Evolutionary conservation across 225 moss, liverwort and hornwort species (phyloP), one percentile per base, ranked within the genome.

Genomic region (Rhytidiadelphus loreus): DNA sequence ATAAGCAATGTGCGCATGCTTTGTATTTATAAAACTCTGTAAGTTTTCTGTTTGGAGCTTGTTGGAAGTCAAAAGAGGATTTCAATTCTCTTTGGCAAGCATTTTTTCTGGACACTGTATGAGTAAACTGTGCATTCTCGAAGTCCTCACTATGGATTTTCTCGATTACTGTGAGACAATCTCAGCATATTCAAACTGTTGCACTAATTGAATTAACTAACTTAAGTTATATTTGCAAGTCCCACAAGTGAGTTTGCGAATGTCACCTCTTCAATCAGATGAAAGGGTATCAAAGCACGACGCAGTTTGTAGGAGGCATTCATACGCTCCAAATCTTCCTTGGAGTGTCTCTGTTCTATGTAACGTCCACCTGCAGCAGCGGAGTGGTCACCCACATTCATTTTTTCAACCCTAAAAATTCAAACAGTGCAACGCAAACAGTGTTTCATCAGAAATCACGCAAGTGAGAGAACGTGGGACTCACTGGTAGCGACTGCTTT

Each of bases 221-320:
- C 43, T 29, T 22, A 13, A 13, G 59, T 81, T 29, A 2, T 19
- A 60, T 14, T 74, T 65, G 30, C 13, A 37, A 46, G n/a, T 41
- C 19, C 69, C 26, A 65, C 76, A 21, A 58, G 41, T 39, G 77
- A 76, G n/a, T 79, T 37, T 46, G 44, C 65, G n/a, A 65, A 72
- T 59, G 53, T 91, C 72, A 93, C 94, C 88, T 95, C 90, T 83
- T 94, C 63, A 73, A 95, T 94, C 56, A 97, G 92, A 50, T 87
- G 93, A 28, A 80, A 37, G 64, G 97, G 94, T 81, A 94, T 89
- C 88, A 94, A 85, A 76, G 93, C 91, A 80, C 90, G 90, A 39
- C 97, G 91, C 57, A 90, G 89, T 79, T 86, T 91, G 83, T 92
- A 80, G 20, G 96, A 96, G 41, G 91, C 84, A 55, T 89, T 81